These are phyloP conservation scores for Monocercomonoides exilis DNA, from an alignment of 78 protist genomes.

Conservation along the genomic window DNA sequence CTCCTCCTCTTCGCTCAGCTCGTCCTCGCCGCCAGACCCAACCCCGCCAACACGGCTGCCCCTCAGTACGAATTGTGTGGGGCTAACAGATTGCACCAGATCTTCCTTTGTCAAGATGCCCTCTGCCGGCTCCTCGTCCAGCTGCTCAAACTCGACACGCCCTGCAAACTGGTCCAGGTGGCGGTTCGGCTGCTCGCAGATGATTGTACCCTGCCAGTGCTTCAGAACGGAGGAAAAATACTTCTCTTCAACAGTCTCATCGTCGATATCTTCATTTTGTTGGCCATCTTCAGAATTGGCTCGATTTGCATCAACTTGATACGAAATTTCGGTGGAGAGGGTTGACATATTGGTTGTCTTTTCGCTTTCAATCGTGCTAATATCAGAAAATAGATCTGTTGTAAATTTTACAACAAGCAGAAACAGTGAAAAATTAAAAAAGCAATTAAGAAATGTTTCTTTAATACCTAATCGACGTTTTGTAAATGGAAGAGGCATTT, in stretches of 20 bases:
- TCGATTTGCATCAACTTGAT: neutral
- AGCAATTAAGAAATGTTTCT: too few relatives aligned
- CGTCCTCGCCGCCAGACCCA: too few relatives aligned
- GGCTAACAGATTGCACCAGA: too few relatives aligned
- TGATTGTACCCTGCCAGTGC: neutral
- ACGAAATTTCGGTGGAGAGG: neutral
- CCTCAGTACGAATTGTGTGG: too few relatives aligned
- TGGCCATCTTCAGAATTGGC: neutral
- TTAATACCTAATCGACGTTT: too few relatives aligned
- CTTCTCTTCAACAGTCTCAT: neutral
- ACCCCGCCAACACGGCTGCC: too few relatives aligned
- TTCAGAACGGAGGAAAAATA: neutral
- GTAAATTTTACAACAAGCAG: neutral
- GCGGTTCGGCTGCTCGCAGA: neutral
- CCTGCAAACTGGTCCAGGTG: too few relatives aligned
- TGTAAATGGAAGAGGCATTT: neutral
- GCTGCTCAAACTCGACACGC: too few relatives aligned
- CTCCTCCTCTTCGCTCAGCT: too few relatives aligned
- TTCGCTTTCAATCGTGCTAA: neutral
- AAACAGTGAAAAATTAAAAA: too few relatives aligned
- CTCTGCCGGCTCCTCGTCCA: too few relatives aligned
- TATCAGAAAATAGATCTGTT: neutral
- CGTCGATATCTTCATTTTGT: neutral
- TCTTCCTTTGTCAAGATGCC: too few relatives aligned
- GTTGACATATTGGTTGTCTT: neutral